These are phyloP conservation scores for Oxytropis ochrocephala DNA, from an alignment of 306 rosid genomes.

Conservation along the genomic window DNA sequence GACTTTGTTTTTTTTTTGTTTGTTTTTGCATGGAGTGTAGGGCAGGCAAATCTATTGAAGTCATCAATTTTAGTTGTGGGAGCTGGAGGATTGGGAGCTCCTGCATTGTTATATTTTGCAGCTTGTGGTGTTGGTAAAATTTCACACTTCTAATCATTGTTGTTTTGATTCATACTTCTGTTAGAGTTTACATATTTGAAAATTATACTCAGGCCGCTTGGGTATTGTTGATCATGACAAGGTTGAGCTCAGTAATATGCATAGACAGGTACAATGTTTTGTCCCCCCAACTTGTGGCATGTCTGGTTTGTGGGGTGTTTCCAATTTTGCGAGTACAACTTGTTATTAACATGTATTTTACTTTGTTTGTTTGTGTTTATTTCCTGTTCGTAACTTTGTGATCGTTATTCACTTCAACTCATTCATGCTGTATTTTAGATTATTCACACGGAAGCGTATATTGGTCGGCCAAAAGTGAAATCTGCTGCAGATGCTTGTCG, in stretches of 20 bases:
- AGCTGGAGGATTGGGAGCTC: constrained; percentile 96
- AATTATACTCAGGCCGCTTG: constrained; percentile 49
- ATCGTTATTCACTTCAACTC: neutral
- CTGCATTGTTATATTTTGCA: constrained; percentile 81
- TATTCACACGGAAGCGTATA: constrained; percentile 77
- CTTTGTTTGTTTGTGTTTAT: neutral
- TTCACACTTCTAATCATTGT: neutral
- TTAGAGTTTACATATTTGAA: constrained; percentile 20
- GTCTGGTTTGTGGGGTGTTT: neutral
- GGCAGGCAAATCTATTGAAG: constrained; percentile 66
- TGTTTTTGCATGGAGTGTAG: constrained; percentile 27
- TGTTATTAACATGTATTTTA: neutral
- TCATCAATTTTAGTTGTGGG: constrained; percentile 86
- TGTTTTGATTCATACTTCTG: neutral
- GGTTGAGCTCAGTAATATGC: constrained; percentile 96
- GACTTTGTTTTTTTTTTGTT: neutral
- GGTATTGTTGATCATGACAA: constrained; percentile 88
- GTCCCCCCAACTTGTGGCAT: neutral
- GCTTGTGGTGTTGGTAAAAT: constrained; percentile 83
- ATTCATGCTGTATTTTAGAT: constrained; percentile 36
- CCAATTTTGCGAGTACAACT: neutral
- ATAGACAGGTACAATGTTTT: constrained; percentile 63
- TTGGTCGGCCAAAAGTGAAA: constrained; percentile 89
- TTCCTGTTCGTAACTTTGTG: neutral
- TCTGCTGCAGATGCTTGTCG: constrained; percentile 86